phyloP scores from a whole-genome alignment of 2,329 filamentous ascomycete species.

The Aspergillus fischeri region DNA sequence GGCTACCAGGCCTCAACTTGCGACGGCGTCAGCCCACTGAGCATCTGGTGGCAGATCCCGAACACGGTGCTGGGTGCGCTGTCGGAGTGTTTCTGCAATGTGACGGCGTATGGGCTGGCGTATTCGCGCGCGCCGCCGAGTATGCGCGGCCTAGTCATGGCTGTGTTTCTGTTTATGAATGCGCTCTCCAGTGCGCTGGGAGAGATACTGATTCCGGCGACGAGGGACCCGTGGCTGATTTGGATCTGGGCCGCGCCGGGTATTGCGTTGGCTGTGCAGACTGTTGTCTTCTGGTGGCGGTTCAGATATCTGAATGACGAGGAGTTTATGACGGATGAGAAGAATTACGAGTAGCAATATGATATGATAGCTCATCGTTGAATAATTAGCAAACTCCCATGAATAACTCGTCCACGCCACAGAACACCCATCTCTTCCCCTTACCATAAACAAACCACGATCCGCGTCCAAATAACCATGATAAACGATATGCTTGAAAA shows the following conservation, averaged over 20 bases:
- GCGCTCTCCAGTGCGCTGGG: slow-evolving; percentile 39
- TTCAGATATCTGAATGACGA: slow-evolving; percentile 48
- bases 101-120: slow-evolving; percentile 44
- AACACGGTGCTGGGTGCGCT: slow-evolving; percentile 35
- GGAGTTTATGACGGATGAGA: slow-evolving; percentile 38
- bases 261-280: slow-evolving; percentile 47
- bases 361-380: too few species aligned
- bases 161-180: slow-evolving; percentile 40
- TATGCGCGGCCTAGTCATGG: slow-evolving; percentile 42
- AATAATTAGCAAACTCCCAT: too few species aligned
- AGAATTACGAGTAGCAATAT: slow-evolving; percentile 5
- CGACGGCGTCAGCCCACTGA: slow-evolving; percentile 36
- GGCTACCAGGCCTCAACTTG: slow-evolving; percentile 40
- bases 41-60: slow-evolving; percentile 43
- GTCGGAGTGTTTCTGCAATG: slow-evolving; percentile 41
- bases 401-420: too few species aligned
- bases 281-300: slow-evolving; percentile 46
- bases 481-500: too few species aligned
- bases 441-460: neutral
- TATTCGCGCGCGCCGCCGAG: slow-evolving; percentile 41
- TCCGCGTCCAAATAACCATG: neutral
- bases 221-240: slow-evolving; percentile 46
- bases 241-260: slow-evolving; percentile 49
- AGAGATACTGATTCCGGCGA: slow-evolving; percentile 42
- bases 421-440: too few species aligned